Conservation (phyloP, 805 yeast species). For the Barnettozyma populi region DNA sequence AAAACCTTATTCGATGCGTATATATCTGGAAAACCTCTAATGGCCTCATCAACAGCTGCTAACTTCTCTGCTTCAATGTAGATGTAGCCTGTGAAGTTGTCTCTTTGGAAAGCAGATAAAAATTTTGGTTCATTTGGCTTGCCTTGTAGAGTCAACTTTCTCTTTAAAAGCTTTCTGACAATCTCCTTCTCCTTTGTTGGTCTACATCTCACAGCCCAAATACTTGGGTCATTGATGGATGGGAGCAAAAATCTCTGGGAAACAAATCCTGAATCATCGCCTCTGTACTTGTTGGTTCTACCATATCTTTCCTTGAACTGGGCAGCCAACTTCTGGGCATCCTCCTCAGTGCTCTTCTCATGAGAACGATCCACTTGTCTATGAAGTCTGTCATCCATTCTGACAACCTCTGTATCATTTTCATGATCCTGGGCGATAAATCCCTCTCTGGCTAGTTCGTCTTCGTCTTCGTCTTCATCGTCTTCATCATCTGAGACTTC, state of each 20-base stretch:
- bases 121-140: slow-evolving; percentile 79
- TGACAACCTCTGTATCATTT: slow-evolving; percentile 45
- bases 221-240: slow-evolving; percentile 91
- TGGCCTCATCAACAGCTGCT: slow-evolving; percentile 84
- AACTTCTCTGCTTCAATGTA: slow-evolving; percentile 92
- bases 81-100: slow-evolving; percentile 84
- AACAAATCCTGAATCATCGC: slow-evolving; percentile 73
- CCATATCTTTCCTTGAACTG: slow-evolving; percentile 91
- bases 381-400: slow-evolving; percentile 72
- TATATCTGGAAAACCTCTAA: slow-evolving; percentile 85
- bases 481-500: slow-evolving; percentile 98
- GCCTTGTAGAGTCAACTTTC: slow-evolving; percentile 71
- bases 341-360: slow-evolving; percentile 85
- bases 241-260: slow-evolving; percentile 93
- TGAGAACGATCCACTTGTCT: slow-evolving; percentile 85
- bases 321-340: slow-evolving; percentile 90
- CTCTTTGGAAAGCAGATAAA: slow-evolving; percentile 88
- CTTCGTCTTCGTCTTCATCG: slow-evolving; percentile 90
- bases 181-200: slow-evolving; percentile 91
- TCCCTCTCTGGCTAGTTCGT: slow-evolving; percentile 81
- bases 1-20: slow-evolving; percentile 68
- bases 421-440: slow-evolving; percentile 73
- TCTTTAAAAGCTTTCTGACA: slow-evolving; percentile 77
- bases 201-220: slow-evolving; percentile 93
- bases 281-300: slow-evolving; percentile 77